phyloP scores from a whole-genome alignment of 192 early-diverging fungal species.

The Umbelopsis sp. region DNA sequence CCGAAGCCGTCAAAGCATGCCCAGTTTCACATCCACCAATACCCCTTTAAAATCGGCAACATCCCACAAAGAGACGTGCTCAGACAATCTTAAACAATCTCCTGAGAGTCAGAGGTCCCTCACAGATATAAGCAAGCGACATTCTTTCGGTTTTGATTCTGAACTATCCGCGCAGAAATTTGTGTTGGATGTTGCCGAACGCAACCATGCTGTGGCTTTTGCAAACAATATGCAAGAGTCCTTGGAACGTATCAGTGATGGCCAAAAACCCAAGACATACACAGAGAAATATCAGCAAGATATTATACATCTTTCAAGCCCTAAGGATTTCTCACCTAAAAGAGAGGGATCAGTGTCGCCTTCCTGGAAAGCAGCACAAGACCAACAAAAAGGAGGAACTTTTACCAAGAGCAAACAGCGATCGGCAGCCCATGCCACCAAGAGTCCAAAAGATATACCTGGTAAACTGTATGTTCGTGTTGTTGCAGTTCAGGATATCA shows the following conservation, averaged over 20 bases:
- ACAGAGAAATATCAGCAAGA: conserved; percentile 4
- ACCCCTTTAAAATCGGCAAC: background rate
- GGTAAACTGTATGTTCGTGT: conserved; percentile 39
- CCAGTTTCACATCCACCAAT: background rate
- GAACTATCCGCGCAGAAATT: background rate
- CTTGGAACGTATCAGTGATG: background rate
- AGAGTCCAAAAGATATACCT: background rate
- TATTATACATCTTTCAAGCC: background rate
- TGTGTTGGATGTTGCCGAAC: background rate
- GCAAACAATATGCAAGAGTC: background rate
- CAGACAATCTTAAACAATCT: background rate
- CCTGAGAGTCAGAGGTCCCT: no score
- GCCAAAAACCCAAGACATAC: background rate
- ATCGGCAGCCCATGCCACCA: background rate
- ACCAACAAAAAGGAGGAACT: background rate
- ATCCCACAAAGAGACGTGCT: background rate
- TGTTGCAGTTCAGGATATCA: conserved; percentile 27
- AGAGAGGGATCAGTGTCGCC: background rate
- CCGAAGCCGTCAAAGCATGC: conserved; percentile 7
- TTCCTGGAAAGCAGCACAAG: background rate
- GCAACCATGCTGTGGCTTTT: background rate
- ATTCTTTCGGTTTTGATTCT: background rate
- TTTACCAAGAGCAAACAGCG: background rate
- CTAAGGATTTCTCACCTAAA: background rate
- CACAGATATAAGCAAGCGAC: background rate